Percentiles rank a stretch among this genome's conserved stretches.
These are phyloP conservation scores for Tylopilus balloui DNA, from an alignment of 768 basidiomycete genomes.

Conservation along the genomic window DNA sequence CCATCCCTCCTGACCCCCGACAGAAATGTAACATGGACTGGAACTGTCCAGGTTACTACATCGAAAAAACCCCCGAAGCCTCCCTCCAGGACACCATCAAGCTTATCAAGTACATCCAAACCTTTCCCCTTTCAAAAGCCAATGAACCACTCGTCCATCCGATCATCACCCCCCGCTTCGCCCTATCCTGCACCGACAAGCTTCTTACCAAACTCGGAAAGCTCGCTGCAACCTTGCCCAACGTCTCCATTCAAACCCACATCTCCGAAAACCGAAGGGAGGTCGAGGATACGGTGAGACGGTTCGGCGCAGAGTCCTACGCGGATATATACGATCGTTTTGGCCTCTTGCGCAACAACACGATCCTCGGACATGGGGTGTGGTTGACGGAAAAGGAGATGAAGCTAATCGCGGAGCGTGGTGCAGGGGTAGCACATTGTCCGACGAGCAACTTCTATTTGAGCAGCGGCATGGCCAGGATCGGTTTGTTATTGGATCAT, in stretches of 20 bases:
- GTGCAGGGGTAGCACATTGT: conserved; percentile 84
- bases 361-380: conserved; percentile 82
- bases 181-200: conserved; percentile 71
- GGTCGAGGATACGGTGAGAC: conserved; percentile 52
- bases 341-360: conserved; percentile 68
- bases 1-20: conserved; percentile 8
- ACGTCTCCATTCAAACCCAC: conserved; percentile 83
- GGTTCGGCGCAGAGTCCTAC: conserved; percentile 70
- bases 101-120: conserved; percentile 64
- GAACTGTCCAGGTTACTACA: conserved; percentile 65
- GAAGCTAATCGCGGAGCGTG: conserved; percentile 53
- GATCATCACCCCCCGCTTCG: conserved; percentile 89
- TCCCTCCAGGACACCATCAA: conserved; percentile 60
- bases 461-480: conserved; percentile 73
- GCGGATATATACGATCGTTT: conserved; percentile 74
- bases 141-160: conserved; percentile 70
- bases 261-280: conserved; percentile 79
- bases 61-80: conserved; percentile 48
- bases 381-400: conserved; percentile 72
- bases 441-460: conserved; percentile 92
- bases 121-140: conserved; percentile 36
- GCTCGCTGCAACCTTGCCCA: conserved; percentile 51
- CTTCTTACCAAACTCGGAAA: conserved; percentile 57
- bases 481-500: conserved; percentile 70
- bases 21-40: conserved; percentile 37